Evolutionary conservation across 768 basidiomycete genomes (phyloP).

Genomic region (Postia placenta): DNA sequence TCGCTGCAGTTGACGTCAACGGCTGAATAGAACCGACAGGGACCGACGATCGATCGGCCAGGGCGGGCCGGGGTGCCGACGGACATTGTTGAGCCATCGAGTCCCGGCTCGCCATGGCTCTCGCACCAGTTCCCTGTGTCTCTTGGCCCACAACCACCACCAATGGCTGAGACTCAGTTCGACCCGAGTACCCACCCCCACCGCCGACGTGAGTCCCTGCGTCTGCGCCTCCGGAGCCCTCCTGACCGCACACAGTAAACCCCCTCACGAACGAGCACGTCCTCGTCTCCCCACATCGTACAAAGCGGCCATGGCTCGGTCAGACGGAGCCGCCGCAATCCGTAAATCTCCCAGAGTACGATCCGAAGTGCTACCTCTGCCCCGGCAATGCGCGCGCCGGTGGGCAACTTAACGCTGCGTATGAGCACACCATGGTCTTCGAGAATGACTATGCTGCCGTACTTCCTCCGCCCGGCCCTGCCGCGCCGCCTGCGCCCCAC

Average conservation of each 20-base stretch:
- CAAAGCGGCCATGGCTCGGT: constrained; percentile 87
- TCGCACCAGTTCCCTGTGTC: too few species aligned
- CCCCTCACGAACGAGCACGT: constrained; percentile 72
- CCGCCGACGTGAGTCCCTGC: constrained; percentile 49
- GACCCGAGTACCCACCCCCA: constrained; percentile 63
- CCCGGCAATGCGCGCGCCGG: constrained; percentile 75
- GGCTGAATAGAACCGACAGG: too few species aligned
- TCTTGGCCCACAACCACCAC: too few species aligned
- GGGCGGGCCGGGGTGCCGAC: too few species aligned
- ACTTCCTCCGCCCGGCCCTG: constrained; percentile 55
- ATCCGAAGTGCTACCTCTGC: constrained; percentile 79
- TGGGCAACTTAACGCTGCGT: constrained; percentile 63
- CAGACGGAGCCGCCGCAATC: constrained; percentile 67
- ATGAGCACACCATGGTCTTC: constrained; percentile 64
- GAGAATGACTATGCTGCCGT: constrained; percentile 83
- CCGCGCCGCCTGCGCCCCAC: constrained; percentile 44
- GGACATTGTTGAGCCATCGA: too few species aligned
- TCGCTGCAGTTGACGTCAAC: too few species aligned
- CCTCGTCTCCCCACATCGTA: constrained; percentile 86
- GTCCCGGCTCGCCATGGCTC: too few species aligned
- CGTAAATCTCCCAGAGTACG: constrained; percentile 51
- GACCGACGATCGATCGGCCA: too few species aligned
- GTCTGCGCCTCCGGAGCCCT: not conserved
- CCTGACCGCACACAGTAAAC: constrained; percentile 47
- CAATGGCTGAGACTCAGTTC: constrained; percentile 29